Percentiles rank a stretch among this genome's conserved stretches.
These are phyloP conservation scores for Penicillium sumatraense DNA, from an alignment of 2,329 filamentous ascomycete genomes.

Conservation along the genomic window DNA sequence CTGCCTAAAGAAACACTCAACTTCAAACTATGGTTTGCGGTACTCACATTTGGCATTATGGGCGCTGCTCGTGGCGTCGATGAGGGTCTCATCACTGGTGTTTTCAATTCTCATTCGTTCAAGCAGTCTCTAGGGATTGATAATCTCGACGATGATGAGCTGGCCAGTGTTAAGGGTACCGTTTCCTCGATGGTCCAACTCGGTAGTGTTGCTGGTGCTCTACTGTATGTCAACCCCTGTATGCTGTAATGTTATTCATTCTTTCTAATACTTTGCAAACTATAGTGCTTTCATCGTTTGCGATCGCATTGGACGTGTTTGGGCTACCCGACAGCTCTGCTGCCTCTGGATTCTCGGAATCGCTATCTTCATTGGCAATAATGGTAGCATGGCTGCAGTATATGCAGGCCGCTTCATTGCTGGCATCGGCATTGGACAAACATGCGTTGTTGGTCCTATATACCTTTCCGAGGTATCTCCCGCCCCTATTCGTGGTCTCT, in stretches of 20 bases:
- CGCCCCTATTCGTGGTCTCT: conserved; percentile 74
- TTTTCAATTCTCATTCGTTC: conserved; percentile 66
- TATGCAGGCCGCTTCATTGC: conserved; percentile 71
- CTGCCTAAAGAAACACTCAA: conserved; percentile 72
- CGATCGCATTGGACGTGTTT: conserved; percentile 66
- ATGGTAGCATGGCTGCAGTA: conserved; percentile 60
- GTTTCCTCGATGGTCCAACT: conserved; percentile 78
- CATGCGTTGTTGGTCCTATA: conserved; percentile 60
- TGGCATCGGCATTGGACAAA: conserved; percentile 69
- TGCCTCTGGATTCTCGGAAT: conserved; percentile 63
- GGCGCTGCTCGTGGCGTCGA: conserved; percentile 74
- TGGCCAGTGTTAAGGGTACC: conserved; percentile 69
- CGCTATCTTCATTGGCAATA: conserved; percentile 61
- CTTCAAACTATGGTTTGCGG: conserved; percentile 74
- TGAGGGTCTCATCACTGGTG: conserved; percentile 73
- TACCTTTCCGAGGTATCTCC: conserved; percentile 35
- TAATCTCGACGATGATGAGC: conserved; percentile 1
- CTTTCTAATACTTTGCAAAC: conserved; percentile 35
- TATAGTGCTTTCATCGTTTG: conserved; percentile 63
- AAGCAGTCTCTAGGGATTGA: conserved; percentile 51
- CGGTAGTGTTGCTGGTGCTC: conserved; percentile 68
- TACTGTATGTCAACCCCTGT: conserved; percentile 7
- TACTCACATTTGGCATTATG: conserved; percentile 71
- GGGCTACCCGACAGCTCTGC: conserved; percentile 64
- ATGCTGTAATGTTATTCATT: not conserved